phyloP scores from a whole-genome alignment of 176 grass and related monocot genomes.

The Aegilops sharonensis region DNA sequence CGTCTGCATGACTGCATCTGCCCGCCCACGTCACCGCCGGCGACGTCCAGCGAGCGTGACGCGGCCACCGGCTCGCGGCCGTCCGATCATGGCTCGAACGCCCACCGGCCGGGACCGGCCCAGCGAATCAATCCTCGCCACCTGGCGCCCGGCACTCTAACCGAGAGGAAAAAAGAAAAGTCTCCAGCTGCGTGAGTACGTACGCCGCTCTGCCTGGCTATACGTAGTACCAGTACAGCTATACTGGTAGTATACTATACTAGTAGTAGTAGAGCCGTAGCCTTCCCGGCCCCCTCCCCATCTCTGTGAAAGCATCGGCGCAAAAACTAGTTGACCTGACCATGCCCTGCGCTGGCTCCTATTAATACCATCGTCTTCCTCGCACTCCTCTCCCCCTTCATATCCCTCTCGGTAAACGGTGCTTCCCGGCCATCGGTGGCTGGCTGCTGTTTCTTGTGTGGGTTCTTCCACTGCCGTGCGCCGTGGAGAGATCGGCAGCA shows the following conservation, averaged over 20 bases:
- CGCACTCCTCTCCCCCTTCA: conserved; percentile 4
- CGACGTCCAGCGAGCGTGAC: conserved; percentile 21
- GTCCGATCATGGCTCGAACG: background rate
- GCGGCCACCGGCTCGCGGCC: background rate
- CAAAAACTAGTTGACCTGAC: conserved; percentile 54
- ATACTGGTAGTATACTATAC: background rate
- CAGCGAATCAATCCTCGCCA: conserved; percentile 14
- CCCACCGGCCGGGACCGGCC: conserved; percentile 7
- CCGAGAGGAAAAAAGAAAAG: conserved; percentile 35
- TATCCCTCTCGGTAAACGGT: conserved; percentile 6
- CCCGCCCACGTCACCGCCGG: background rate
- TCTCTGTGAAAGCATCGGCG: background rate
- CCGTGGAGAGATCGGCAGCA: background rate
- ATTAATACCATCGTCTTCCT: conserved; percentile 38
- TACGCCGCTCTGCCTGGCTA: background rate
- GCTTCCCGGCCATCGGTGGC: background rate
- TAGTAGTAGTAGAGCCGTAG: background rate
- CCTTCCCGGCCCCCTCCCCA: background rate
- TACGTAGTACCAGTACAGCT: background rate
- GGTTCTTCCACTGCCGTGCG: background rate
- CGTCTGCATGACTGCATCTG: conserved; percentile 12
- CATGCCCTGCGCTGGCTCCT: background rate
- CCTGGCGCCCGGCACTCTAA: conserved; percentile 33
- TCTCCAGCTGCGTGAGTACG: background rate
- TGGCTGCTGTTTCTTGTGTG: background rate